Evolutionary conservation across 257 asterid genomes (phyloP).

Genomic region (Thymus mandschuricus): DNA sequence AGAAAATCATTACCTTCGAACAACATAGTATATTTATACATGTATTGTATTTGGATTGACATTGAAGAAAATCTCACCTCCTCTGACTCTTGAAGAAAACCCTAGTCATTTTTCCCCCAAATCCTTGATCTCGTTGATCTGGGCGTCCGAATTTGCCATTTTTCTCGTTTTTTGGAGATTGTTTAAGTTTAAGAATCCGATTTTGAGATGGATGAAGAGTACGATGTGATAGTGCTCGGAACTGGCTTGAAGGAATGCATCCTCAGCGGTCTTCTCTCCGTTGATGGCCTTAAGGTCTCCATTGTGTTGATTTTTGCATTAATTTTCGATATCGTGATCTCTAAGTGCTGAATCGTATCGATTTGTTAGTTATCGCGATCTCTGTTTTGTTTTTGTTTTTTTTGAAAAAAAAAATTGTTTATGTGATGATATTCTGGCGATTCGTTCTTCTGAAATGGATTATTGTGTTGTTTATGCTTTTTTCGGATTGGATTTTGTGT

Average conservation of each 20-base stretch:
- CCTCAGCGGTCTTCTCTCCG: conserved; percentile 71
- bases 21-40: neutral
- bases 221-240: conserved; percentile 68
- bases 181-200: conserved; percentile 9
- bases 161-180: conserved; percentile 12
- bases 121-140: conserved; percentile 31
- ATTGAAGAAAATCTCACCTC: conserved; percentile 15
- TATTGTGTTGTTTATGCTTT: neutral
- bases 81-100: conserved; percentile 33
- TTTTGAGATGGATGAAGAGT: conserved; percentile 61
- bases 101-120: conserved; percentile 32
- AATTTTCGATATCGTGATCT: neutral
- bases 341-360: conserved; percentile 1
- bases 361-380: neutral
- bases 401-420: neutral
- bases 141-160: conserved; percentile 8
- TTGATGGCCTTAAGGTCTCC: conserved; percentile 60
- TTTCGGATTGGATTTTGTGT: conserved; percentile 5
- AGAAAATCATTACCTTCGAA: conserved; percentile 5
- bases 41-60: conserved; percentile 4
- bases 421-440: conserved; percentile 1
- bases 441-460: conserved; percentile 27
- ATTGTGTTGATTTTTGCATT: neutral
- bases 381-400: neutral
- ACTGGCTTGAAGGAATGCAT: conserved; percentile 78